Conservation (phyloP, 116 monocot species). For the Posidonia oceanica region DNA sequence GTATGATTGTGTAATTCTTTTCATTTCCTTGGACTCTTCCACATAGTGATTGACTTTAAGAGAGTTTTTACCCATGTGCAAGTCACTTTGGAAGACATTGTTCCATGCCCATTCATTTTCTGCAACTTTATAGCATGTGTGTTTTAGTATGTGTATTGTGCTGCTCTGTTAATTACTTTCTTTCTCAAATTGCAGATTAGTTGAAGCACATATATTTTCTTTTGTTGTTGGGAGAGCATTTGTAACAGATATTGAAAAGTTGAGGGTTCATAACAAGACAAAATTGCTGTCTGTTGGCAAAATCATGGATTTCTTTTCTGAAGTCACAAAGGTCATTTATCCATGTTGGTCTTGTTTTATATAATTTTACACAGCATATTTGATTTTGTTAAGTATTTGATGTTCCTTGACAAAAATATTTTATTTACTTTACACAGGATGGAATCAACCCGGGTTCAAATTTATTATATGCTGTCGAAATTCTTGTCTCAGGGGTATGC, state of each 20-base stretch:
- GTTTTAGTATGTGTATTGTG: too few species aligned
- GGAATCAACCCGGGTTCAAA: constrained; percentile 75
- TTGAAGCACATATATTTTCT: constrained; percentile 96
- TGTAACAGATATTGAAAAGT: constrained; percentile 91
- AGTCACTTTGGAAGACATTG: too few species aligned
- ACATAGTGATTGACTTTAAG: too few species aligned
- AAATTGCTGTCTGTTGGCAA: constrained; percentile 52
- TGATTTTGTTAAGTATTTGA: neutral
- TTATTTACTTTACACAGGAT: constrained; percentile 51
- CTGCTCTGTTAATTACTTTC: neutral
- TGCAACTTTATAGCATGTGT: too few species aligned
- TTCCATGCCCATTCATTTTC: too few species aligned
- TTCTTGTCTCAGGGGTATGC: constrained; percentile 88
- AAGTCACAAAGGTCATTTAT: constrained; percentile 46
- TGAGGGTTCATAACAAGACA: constrained; percentile 62
- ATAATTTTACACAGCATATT: neutral
- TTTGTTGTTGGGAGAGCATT: constrained; percentile 99
- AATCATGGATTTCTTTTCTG: constrained; percentile 75
- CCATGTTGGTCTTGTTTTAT: neutral
- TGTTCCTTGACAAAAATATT: neutral
- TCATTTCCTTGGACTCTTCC: too few species aligned
- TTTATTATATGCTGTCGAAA: constrained; percentile 85
- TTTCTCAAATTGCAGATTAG: constrained; percentile 53
- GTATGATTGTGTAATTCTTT: too few species aligned
- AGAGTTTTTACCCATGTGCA: too few species aligned